These are phyloP conservation scores for Stagonosporopsis cucurbitacearum DNA, from an alignment of 2,329 filamentous ascomycete genomes.

Conservation along the genomic window DNA sequence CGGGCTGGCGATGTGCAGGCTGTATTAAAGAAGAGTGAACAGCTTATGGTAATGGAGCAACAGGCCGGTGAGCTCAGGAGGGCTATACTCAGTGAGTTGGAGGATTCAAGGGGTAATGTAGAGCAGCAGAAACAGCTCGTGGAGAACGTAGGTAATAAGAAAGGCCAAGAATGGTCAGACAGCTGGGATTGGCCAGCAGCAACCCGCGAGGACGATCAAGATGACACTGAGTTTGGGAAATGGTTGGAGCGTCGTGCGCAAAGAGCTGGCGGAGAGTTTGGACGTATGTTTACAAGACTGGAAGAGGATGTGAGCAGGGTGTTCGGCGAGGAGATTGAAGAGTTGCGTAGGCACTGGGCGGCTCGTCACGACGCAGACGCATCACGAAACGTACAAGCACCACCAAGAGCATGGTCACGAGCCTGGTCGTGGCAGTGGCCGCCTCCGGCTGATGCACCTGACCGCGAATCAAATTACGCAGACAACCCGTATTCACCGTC, in stretches of 20 bases:
- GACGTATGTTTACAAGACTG: conserved; percentile 11
- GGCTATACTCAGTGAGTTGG: conserved; percentile 29
- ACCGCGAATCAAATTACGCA: conserved; percentile 3
- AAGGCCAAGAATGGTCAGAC: conserved; percentile 45
- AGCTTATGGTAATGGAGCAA: conserved; percentile 36
- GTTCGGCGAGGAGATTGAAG: conserved; percentile 13
- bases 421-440: conserved; percentile 32
- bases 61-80: conserved; percentile 35
- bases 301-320: conserved; percentile 14
- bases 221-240: conserved; percentile 11
- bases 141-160: conserved; percentile 38
- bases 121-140: conserved; percentile 28
- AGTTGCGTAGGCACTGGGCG: conserved; percentile 13
- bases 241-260: conserved; percentile 10
- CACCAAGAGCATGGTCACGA: conserved; percentile 17
- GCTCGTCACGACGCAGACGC: conserved; percentile 3
- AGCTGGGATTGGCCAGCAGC: conserved; percentile 47
- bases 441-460: conserved; percentile 21
- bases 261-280: conserved; percentile 12
- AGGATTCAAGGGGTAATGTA: background rate
- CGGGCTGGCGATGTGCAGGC: conserved; percentile 35
- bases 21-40: conserved; percentile 42
- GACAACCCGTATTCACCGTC: conserved; percentile 59
- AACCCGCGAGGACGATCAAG: conserved; percentile 26
- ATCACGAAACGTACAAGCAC: background rate